Evolutionary conservation across 352 stramenopile species (phyloP).

Genomic region (Albugo laibachii): DNA sequence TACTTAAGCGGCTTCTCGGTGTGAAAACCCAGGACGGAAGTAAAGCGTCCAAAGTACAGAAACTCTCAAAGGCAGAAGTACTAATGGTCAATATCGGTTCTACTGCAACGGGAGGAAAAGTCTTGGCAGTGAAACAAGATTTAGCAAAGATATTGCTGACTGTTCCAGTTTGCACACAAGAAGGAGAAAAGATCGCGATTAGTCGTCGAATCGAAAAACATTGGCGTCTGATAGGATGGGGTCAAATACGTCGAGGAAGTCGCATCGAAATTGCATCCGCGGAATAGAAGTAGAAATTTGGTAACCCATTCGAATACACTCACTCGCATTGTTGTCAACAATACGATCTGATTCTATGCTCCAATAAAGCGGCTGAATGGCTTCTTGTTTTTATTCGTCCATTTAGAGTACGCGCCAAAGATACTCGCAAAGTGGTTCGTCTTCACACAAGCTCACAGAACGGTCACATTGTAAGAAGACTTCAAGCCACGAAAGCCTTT

Average conservation of each 20-base stretch:
- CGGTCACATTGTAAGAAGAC: no score
- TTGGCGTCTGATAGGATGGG: slow-evolving; percentile 99
- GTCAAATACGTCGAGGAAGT: slow-evolving; percentile 95
- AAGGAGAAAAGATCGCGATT: slow-evolving; percentile 99
- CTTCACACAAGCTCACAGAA: no score
- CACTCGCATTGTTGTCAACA: no score
- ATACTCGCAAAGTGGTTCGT: no score
- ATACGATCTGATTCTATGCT: no score
- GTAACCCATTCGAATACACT: no score
- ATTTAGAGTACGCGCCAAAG: no score
- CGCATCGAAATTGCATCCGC: slow-evolving; percentile 83
- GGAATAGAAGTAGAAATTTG: slow-evolving; percentile 29
- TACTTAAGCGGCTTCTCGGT: slow-evolving; percentile 96
- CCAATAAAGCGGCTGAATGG: no score
- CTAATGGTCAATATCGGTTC: slow-evolving; percentile 99
- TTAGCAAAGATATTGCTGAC: slow-evolving; percentile 97
- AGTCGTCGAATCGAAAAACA: slow-evolving; percentile 98
- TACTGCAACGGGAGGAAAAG: slow-evolving; percentile 94
- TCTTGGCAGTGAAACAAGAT: slow-evolving; percentile 92
- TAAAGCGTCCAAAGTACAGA: slow-evolving; percentile 98
- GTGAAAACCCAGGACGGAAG: slow-evolving; percentile 98
- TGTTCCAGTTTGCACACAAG: slow-evolving; percentile 98
- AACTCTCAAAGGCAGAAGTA: slow-evolving; percentile 97
- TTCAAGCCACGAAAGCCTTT: no score
- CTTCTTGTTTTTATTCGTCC: no score